These are phyloP conservation scores for Penicillium coffeae DNA, from an alignment of 495 filamentous ascomycete species.

Conservation along the genomic window DNA sequence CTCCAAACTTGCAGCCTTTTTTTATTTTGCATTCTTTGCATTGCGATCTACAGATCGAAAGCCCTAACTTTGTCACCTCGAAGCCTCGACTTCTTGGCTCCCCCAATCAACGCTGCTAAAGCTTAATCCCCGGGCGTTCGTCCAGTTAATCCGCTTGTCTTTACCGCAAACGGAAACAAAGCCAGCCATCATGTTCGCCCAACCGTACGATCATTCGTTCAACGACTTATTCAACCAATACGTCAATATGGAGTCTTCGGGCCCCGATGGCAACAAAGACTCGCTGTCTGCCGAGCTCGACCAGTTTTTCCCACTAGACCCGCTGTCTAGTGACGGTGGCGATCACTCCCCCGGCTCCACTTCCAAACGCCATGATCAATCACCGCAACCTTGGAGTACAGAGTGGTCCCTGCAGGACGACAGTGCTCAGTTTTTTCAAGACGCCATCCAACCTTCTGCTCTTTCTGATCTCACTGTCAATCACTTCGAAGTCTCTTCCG, in stretches of 20 bases:
- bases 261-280: constrained; percentile 40
- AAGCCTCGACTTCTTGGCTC: constrained; percentile 8
- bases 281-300: constrained; percentile 43
- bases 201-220: constrained; percentile 48
- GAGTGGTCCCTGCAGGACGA: constrained; percentile 42
- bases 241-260: constrained; percentile 45
- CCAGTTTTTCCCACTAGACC: constrained; percentile 40
- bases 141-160: constrained; percentile 20
- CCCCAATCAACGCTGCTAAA: constrained; percentile 26
- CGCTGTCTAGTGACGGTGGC: constrained; percentile 45
- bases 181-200: constrained; percentile 42
- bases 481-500: constrained; percentile 33
- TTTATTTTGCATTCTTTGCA: constrained; percentile 13
- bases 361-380: constrained; percentile 31
- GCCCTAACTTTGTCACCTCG: constrained; percentile 9
- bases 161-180: constrained; percentile 46
- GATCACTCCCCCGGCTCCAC: constrained; percentile 41
- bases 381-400: constrained; percentile 39
- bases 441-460: constrained; percentile 38
- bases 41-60: constrained; percentile 8
- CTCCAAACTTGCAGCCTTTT: constrained; percentile 1
- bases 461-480: constrained; percentile 33
- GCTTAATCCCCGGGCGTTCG: constrained; percentile 14
- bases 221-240: constrained; percentile 52
- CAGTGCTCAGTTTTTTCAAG: constrained; percentile 33